These are phyloP conservation scores for Tricholoma furcatifolium DNA, from an alignment of 768 basidiomycete genomes.

Conservation along the genomic window DNA sequence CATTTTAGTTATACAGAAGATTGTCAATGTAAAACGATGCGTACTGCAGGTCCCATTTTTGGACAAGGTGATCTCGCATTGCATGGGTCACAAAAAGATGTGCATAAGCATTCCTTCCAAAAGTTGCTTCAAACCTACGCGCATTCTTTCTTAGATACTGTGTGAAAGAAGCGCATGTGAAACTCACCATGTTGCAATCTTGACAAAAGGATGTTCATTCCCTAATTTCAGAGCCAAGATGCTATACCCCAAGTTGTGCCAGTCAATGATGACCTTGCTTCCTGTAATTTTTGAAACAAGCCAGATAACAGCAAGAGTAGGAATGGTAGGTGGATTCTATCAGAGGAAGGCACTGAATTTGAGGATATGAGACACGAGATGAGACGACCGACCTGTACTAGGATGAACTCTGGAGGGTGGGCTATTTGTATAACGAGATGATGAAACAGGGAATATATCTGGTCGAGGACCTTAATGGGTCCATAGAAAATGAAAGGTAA, in stretches of 20 bases:
- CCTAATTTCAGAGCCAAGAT: slow-evolving; percentile 88
- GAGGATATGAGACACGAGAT: slow-evolving; percentile 3
- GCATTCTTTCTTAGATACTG: neutral
- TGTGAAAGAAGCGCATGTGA: neutral
- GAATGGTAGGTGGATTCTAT: slow-evolving; percentile 96
- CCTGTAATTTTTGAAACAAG: slow-evolving; percentile 64
- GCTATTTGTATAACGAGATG: slow-evolving; percentile 60
- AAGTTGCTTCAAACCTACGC: slow-evolving; percentile 77
- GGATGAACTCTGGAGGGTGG: slow-evolving; percentile 75
- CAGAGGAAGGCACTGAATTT: neutral
- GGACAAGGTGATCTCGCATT: slow-evolving; percentile 70
- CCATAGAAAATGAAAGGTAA: slow-evolving; percentile 73
- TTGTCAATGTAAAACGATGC: neutral
- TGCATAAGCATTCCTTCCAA: slow-evolving; percentile 79
- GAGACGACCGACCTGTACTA: slow-evolving; percentile 74
- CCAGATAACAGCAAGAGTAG: slow-evolving; percentile 86
- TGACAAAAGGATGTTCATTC: slow-evolving; percentile 62
- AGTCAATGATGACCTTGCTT: slow-evolving; percentile 92
- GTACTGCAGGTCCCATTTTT: slow-evolving; percentile 76
- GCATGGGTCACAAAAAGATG: slow-evolving; percentile 93
- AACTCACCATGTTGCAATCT: slow-evolving; percentile 69
- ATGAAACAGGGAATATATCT: slow-evolving; percentile 60
- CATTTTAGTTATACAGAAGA: neutral
- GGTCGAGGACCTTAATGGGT: slow-evolving; percentile 77
- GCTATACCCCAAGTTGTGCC: slow-evolving; percentile 97